Percentiles rank a stretch among this genome's conserved stretches.
Conservation (phyloP, 257 asterid species). For the Ocimum tenuiflorum region DNA sequence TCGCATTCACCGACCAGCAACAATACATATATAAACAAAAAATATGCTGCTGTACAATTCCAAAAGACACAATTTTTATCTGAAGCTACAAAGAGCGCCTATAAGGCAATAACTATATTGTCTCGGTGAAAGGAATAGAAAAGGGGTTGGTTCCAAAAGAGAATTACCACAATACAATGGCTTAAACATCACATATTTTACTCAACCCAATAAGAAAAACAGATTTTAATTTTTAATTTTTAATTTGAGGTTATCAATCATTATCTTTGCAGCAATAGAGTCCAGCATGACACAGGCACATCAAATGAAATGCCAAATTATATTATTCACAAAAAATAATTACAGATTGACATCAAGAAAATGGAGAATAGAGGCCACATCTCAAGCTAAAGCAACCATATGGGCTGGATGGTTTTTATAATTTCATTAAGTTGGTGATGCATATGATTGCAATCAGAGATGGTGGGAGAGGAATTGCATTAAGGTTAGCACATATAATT, state of each 20-base stretch:
- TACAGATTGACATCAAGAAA: not conserved
- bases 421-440: not conserved
- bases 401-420: not conserved
- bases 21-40: not conserved
- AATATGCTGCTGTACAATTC: not conserved
- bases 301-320: not conserved
- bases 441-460: not conserved
- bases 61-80: not conserved
- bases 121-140: not conserved
- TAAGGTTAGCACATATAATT: not conserved
- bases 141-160: not conserved
- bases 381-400: not conserved
- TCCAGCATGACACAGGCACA: not conserved
- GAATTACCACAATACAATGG: not conserved
- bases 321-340: not conserved
- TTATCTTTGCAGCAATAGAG: not conserved
- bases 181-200: too few relatives aligned
- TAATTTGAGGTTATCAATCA: not conserved
- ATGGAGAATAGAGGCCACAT: not conserved
- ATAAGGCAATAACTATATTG: not conserved
- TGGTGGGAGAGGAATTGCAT: not conserved
- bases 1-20: not conserved
- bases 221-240: not conserved
- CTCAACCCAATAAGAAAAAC: not conserved
- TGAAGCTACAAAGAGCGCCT: not conserved